Evolutionary conservation across 257 asterid species (phyloP).

Genomic region (Solanum piurae): DNA sequence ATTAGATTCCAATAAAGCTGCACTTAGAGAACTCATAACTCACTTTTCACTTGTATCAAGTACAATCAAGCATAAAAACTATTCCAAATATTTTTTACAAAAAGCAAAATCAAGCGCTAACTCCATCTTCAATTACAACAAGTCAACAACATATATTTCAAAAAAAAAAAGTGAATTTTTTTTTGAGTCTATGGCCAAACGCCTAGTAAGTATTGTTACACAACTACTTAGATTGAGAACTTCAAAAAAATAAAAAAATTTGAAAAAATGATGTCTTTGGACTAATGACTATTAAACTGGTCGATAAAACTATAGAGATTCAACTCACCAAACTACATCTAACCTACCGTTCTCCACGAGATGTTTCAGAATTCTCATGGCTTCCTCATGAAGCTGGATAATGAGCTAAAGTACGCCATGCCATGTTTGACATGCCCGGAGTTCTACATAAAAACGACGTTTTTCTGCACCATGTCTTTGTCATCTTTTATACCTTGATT

Average conservation of each 20-base stretch:
- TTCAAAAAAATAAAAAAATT: too few species aligned
- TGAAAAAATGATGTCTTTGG: neutral
- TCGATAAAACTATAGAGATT: neutral
- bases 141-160: neutral
- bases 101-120: neutral
- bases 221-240: neutral
- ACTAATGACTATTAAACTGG: neutral
- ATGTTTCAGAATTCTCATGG: neutral
- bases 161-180: neutral
- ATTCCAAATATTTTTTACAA: neutral
- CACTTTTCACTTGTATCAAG: neutral
- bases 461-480: conserved; percentile 7
- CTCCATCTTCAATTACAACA: neutral
- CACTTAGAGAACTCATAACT: neutral
- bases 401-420: neutral
- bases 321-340: neutral
- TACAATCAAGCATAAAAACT: neutral
- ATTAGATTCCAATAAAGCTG: too few species aligned
- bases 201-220: neutral
- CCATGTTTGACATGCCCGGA: neutral
- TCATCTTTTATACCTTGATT: neutral
- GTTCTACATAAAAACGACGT: neutral
- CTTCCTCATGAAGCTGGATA: neutral
- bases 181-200: neutral
- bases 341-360: neutral